Evolutionary conservation across 306 rosid genomes (phyloP), one percentile per base, ranked within the genome.

Genomic region (Trifolium subterraneum): DNA sequence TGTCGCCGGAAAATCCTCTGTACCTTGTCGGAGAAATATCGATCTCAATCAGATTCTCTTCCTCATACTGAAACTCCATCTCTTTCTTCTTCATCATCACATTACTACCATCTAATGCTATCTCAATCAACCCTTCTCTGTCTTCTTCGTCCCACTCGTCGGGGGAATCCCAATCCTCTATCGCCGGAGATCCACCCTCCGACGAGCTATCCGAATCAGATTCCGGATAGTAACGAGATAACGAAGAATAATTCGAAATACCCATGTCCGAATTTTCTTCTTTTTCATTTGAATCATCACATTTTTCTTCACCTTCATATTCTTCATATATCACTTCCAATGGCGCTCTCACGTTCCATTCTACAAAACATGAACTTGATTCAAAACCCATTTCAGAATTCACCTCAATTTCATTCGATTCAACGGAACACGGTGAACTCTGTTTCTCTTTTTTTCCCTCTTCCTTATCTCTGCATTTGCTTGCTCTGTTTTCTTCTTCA

Each of bases 271-370:
- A 47, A 7, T 75, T 70, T 35, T 36, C 74, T 27, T 76, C 72
- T 39, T 44, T 67, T 45, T 67, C 78, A 19, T 69, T 79, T 44
- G 74, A 27, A 20, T 58, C 74, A 16, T 85, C 78, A 25, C 68
- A 86, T 64, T 68, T 66, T 66, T 86, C 88, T 31, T 78, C 82
- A 5, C 80, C 90, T 73, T 88, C 96, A 18, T 80, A 68, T 14
- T 83, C 97, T 80, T 93, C 98, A 61, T 90, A 85, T 62, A 93
- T 93, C 36, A 93, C 84, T 52, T 93, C 97, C 76, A 93, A 82
- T 10, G 98, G 98, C 0, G 88, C 92, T 41, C 83, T 86, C 80
- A 93, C 83, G 20, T 93, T 76, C 98, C 98, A 90, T 44, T 84
- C 81, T 16, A 79, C 86, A 62, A 87, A 90, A 64, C 77, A 27